Percentiles rank a stretch among this genome's conserved stretches.
phyloP scores from a whole-genome alignment of 306 rosid species.

The Vigna nakashimae region DNA sequence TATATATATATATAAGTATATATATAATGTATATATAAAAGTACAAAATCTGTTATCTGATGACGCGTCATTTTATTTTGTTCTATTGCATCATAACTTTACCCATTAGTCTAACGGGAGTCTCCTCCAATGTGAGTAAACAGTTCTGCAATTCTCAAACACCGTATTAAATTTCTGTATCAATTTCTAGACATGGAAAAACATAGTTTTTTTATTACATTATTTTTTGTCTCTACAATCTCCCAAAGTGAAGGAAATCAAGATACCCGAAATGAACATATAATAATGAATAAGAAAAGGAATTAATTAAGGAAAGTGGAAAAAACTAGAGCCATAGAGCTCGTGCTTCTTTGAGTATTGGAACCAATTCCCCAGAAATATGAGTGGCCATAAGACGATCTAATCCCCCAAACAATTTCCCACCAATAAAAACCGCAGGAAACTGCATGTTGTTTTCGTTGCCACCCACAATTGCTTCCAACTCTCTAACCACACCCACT shows the following conservation, averaged over 20 bases:
- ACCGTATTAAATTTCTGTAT: neutral
- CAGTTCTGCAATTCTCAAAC: neutral
- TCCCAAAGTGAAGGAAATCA: slow-evolving; percentile 18
- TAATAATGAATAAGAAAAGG: neutral
- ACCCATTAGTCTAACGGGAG: neutral
- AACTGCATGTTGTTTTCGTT: slow-evolving; percentile 41
- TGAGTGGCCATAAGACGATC: slow-evolving; percentile 75
- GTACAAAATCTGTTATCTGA: neutral
- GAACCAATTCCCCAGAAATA: slow-evolving; percentile 76
- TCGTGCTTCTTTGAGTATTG: slow-evolving; percentile 66
- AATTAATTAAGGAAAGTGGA: neutral
- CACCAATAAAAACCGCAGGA: slow-evolving; percentile 70
- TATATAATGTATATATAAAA: neutral
- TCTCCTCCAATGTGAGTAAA: neutral
- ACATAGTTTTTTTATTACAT: neutral
- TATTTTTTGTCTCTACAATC: neutral
- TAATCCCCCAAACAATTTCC: slow-evolving; percentile 67
- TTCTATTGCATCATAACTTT: neutral
- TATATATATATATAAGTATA: too few species aligned
- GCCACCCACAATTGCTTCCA: slow-evolving; percentile 40
- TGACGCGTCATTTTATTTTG: neutral
- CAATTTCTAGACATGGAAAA: neutral
- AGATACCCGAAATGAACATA: slow-evolving; percentile 1
- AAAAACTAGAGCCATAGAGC: slow-evolving; percentile 68
- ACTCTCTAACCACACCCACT: slow-evolving; percentile 30